Evolutionary conservation across 805 yeast species (phyloP).

Genomic region (Wilhelminamyces savonicus): DNA sequence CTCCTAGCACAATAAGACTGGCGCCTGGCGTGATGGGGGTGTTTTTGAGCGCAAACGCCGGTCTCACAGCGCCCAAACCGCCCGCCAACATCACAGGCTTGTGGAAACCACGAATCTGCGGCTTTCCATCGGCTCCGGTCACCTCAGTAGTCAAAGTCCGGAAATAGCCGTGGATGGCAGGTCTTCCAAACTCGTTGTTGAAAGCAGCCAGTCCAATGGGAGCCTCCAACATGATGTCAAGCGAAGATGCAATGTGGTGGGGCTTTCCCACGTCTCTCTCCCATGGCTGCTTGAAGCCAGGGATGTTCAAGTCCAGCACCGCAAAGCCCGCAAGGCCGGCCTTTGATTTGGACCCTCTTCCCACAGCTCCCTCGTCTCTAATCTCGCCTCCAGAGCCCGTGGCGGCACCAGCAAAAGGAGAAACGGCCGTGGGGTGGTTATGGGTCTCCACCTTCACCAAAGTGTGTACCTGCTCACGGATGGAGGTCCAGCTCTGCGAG

Average conservation of each 20-base stretch:
- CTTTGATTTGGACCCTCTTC: constrained; percentile 95
- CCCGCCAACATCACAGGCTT: constrained; percentile 99
- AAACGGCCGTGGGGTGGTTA: constrained; percentile 98
- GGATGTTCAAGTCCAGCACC: constrained; percentile 85
- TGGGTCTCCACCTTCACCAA: constrained; percentile 96
- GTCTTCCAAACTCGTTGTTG: constrained; percentile 98
- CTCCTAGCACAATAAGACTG: constrained; percentile 88
- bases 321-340: constrained; percentile 94
- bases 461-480: constrained; percentile 76
- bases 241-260: constrained; percentile 81
- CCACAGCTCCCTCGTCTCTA: constrained; percentile 99
- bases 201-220: constrained; percentile 98
- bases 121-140: constrained; percentile 50
- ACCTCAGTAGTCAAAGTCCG: constrained; percentile 87
- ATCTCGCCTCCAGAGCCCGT: constrained; percentile 99
- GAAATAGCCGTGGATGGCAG: constrained; percentile 94
- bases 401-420: constrained; percentile 99
- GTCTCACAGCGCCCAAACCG: constrained; percentile 96
- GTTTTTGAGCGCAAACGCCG: constrained; percentile 84
- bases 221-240: constrained; percentile 95
- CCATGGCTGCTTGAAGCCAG: constrained; percentile 89
- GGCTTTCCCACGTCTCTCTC: constrained; percentile 89
- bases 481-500: constrained; percentile 67
- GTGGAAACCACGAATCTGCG: constrained; percentile 91
- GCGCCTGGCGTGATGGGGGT: constrained; percentile 88